A percentile compares a stretch with the other conserved stretches of the same genome.
Conservation (phyloP, 192 early-diverging fungal species). For the Paraglomus occultum region DNA sequence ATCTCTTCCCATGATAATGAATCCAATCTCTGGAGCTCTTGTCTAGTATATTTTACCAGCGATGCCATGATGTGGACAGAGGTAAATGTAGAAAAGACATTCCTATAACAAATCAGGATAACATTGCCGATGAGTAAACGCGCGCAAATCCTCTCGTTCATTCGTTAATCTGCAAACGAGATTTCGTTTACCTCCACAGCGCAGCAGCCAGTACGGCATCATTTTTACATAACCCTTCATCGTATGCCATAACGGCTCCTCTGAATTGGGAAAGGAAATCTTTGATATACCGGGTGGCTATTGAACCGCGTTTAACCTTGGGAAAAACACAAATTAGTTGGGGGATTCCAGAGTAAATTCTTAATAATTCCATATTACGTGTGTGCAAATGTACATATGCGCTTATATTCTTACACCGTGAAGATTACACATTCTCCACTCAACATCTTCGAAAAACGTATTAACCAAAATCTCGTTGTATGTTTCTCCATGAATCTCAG, state of each 20-base stretch:
- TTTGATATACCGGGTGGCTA: slow-evolving; percentile 72
- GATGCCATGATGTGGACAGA: slow-evolving; percentile 36
- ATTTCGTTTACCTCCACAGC: slow-evolving; percentile 65
- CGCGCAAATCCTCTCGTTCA: not conserved
- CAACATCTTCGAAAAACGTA: slow-evolving; percentile 85
- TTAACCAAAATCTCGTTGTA: slow-evolving; percentile 87
- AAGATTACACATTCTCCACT: slow-evolving; percentile 70
- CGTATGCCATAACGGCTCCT: slow-evolving; percentile 86
- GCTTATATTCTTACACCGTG: slow-evolving; percentile 73
- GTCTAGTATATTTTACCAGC: slow-evolving; percentile 42
- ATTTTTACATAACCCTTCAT: slow-evolving; percentile 84
- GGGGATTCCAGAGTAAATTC: not conserved
- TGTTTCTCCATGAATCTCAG: slow-evolving; percentile 68
- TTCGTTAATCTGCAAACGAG: not conserved
- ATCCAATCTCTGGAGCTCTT: slow-evolving; percentile 41
- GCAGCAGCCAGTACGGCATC: slow-evolving; percentile 89
- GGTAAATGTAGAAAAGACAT: slow-evolving; percentile 40
- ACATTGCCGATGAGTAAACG: not conserved
- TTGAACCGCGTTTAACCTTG: slow-evolving; percentile 66
- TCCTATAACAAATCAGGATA: slow-evolving; percentile 28
- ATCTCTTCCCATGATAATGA: slow-evolving; percentile 36
- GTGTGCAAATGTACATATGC: not conserved
- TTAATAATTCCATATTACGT: not conserved
- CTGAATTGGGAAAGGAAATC: slow-evolving; percentile 83
- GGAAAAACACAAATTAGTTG: slow-evolving; percentile 9